These are phyloP conservation scores for Leccinum colubrinum DNA, from an alignment of 1,284 basidiomycete genomes.

Conservation along the genomic window DNA sequence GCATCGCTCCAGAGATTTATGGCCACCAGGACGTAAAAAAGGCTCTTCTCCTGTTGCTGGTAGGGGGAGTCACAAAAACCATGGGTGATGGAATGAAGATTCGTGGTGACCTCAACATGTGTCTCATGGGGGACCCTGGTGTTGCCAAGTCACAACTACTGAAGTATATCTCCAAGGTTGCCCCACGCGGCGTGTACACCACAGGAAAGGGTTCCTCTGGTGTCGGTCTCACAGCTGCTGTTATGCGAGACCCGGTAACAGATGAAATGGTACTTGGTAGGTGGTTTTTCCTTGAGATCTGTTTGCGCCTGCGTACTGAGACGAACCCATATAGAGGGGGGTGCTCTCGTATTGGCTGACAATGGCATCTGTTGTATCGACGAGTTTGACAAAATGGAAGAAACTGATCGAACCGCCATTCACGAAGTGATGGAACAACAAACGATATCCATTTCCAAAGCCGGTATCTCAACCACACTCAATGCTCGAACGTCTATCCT, in stretches of 20 bases:
- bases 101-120: conserved; percentile 96
- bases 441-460: conserved; percentile 99
- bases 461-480: conserved; percentile 97
- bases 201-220: conserved; percentile 98
- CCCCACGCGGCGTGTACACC: conserved; percentile 96
- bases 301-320: conserved; percentile 1
- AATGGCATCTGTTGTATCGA: conserved; percentile 99
- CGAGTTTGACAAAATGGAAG: conserved; percentile 99
- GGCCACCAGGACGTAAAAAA: conserved; percentile 99
- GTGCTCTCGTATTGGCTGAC: conserved; percentile 96
- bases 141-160: conserved; percentile 98
- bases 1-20: conserved; percentile 98
- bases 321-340: conserved; percentile 74
- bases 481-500: conserved; percentile 99
- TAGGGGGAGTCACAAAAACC: conserved; percentile 94
- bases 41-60: conserved; percentile 89
- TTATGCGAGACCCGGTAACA: conserved; percentile 98
- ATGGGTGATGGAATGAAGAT: conserved; percentile 99
- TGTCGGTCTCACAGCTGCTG: conserved; percentile 97
- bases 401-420: conserved; percentile 95
- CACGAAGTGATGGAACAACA: conserved; percentile 99
- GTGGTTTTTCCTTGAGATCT: conserved; percentile 29
- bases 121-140: conserved; percentile 99
- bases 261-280: conserved; percentile 98
- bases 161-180: conserved; percentile 98